Conservation (phyloP, 768 basidiomycete genomes). For the Leccinum rimulosum region DNA sequence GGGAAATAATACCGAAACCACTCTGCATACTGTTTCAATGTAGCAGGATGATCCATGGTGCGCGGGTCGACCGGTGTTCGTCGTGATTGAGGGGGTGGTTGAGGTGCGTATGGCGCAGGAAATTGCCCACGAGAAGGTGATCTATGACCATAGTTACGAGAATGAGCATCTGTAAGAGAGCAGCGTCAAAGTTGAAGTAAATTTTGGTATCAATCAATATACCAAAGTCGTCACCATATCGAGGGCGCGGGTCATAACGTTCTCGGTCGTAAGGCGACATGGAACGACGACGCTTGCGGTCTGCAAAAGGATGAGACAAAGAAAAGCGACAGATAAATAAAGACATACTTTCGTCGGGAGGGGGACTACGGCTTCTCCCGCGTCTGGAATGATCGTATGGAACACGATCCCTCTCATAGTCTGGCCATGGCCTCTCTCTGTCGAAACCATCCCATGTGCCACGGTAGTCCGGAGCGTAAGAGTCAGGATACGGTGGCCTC, state of each 20-base stretch:
- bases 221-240: conserved; percentile 84
- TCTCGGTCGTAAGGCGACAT: conserved; percentile 75
- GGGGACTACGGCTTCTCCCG: conserved; percentile 76
- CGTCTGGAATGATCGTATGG: conserved; percentile 68
- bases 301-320: conserved; percentile 32
- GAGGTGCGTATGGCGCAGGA: conserved; percentile 35
- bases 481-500: conserved; percentile 56
- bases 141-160: conserved; percentile 60
- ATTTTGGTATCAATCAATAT: conserved; percentile 26
- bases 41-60: conserved; percentile 77
- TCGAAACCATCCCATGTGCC: conserved; percentile 71
- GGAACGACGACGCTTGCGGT: conserved; percentile 78
- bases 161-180: conserved; percentile 53
- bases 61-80: conserved; percentile 77
- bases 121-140: conserved; percentile 62
- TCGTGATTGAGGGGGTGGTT: conserved; percentile 46
- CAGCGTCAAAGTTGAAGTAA: conserved; percentile 6
- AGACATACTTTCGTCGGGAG: conserved; percentile 59
- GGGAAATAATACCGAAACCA: conserved; percentile 82
- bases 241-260: conserved; percentile 77
- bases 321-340: background rate
- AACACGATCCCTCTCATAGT: conserved; percentile 67
- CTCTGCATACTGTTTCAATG: conserved; percentile 81
- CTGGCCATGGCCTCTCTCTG: conserved; percentile 62
- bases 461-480: conserved; percentile 58